Conservation (phyloP, 2,329 filamentous ascomycete genomes). For the Hortaea sp. region DNA sequence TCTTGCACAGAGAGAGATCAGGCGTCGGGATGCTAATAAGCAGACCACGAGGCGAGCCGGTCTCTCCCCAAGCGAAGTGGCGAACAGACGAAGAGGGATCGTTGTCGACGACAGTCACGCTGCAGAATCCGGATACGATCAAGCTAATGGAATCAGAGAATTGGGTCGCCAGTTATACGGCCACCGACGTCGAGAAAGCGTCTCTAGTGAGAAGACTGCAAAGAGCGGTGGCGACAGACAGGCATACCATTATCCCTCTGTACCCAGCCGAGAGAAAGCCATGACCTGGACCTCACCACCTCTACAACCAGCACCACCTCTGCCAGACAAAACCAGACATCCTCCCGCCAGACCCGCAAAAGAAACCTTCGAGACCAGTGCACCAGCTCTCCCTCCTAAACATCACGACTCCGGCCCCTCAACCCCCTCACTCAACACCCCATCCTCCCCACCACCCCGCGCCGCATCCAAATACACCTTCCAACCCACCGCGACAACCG, state of each 20-base stretch:
- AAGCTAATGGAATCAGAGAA: conserved; percentile 12
- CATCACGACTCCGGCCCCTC: conserved; percentile 8
- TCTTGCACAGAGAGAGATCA: conserved; percentile 63
- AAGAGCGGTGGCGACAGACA: conserved; percentile 3
- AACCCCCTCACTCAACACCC: conserved; percentile 18
- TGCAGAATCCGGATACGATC: neutral
- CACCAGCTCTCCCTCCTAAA: conserved; percentile 16
- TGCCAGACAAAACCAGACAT: conserved; percentile 1
- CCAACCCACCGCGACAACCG: conserved; percentile 74
- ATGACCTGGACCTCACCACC: conserved; percentile 24
- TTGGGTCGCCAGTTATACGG: conserved; percentile 13
- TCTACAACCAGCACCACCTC: conserved; percentile 7
- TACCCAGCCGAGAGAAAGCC: conserved; percentile 31
- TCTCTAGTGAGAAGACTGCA: neutral
- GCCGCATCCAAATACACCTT: conserved; percentile 56
- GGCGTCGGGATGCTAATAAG: conserved; percentile 53
- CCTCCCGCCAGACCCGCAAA: conserved; percentile 20
- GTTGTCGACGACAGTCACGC: conserved; percentile 7
- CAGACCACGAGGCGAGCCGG: conserved; percentile 42
- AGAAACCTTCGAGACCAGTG: conserved; percentile 15
- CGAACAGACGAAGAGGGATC: conserved; percentile 17
- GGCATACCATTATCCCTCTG: conserved; percentile 34
- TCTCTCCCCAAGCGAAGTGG: conserved; percentile 36
- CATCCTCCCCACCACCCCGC: conserved; percentile 9
- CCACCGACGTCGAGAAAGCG: neutral